Conservation (phyloP, 805 yeast genomes). For the Monosporozyma siamensis region DNA sequence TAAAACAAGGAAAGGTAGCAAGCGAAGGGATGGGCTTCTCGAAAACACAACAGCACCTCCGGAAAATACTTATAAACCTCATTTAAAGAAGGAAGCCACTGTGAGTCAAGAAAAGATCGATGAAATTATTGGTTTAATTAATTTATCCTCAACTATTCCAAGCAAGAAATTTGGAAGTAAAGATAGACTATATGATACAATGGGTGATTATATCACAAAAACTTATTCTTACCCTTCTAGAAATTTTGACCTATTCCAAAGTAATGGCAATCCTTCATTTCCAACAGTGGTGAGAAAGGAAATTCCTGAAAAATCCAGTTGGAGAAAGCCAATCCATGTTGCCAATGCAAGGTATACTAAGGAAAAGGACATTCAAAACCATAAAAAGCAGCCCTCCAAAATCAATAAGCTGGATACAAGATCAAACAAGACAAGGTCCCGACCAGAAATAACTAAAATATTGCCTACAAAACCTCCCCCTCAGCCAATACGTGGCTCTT, state of each 20-base stretch:
- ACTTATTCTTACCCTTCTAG: background rate
- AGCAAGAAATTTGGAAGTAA: background rate
- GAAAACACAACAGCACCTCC: no score
- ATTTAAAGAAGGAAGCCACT: no score
- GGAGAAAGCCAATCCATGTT: no score
- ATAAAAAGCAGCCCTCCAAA: background rate
- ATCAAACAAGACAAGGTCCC: no score
- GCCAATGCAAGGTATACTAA: background rate
- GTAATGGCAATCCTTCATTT: background rate
- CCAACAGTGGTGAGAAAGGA: background rate
- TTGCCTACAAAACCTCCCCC: conserved; percentile 1
- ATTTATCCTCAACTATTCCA: background rate
- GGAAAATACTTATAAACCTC: no score
- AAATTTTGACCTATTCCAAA: background rate
- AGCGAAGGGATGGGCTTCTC: no score
- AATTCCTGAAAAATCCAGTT: no score
- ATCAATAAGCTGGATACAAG: no score
- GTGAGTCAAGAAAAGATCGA: background rate
- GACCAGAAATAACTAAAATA: no score
- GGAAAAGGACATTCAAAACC: background rate
- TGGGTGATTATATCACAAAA: background rate
- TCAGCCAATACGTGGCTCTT: background rate
- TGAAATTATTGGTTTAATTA: background rate
- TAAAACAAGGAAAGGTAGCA: background rate
- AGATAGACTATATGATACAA: background rate